Conservation (phyloP, 2,329 filamentous ascomycete genomes). For the Pseudonectria buxi region DNA sequence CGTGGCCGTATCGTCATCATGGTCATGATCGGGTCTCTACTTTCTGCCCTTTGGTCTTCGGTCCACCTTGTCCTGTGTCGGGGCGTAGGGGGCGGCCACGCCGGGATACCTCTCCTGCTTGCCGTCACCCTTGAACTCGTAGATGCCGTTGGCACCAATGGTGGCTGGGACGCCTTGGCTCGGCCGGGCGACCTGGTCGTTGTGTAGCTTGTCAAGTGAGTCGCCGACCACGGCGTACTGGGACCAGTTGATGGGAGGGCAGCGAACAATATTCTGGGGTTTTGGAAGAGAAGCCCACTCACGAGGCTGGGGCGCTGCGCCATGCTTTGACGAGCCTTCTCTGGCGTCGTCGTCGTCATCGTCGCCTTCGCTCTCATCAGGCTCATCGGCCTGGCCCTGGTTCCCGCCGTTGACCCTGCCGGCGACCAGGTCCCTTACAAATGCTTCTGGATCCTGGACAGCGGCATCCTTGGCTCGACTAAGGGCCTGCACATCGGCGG, state of each 20-base stretch:
- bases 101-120: conserved; percentile 41
- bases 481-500: conserved; percentile 66
- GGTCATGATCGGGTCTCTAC: conserved; percentile 14
- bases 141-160: conserved; percentile 38
- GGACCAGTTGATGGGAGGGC: conserved; percentile 87
- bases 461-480: conserved; percentile 65
- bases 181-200: conserved; percentile 66
- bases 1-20: conserved; percentile 6
- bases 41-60: conserved; percentile 30
- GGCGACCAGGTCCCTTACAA: conserved; percentile 59
- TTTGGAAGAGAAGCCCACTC: conserved; percentile 62
- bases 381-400: conserved; percentile 19
- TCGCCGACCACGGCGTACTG: conserved; percentile 84
- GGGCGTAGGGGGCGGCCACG: conserved; percentile 51
- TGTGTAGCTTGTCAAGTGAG: conserved; percentile 75
- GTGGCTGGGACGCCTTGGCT: conserved; percentile 45
- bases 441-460: conserved; percentile 62
- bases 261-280: conserved; percentile 76
- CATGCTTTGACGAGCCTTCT: conserved; percentile 16
- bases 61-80: conserved; percentile 43
- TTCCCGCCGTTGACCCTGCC: conserved; percentile 45
- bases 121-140: conserved; percentile 42
- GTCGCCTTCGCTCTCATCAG: conserved; percentile 22
- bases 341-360: conserved; percentile 18
- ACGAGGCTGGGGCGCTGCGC: conserved; percentile 17